Base-by-base conservation (phyloP, 352 stramenopile species). In the Globisporangium viniferum region DNA sequence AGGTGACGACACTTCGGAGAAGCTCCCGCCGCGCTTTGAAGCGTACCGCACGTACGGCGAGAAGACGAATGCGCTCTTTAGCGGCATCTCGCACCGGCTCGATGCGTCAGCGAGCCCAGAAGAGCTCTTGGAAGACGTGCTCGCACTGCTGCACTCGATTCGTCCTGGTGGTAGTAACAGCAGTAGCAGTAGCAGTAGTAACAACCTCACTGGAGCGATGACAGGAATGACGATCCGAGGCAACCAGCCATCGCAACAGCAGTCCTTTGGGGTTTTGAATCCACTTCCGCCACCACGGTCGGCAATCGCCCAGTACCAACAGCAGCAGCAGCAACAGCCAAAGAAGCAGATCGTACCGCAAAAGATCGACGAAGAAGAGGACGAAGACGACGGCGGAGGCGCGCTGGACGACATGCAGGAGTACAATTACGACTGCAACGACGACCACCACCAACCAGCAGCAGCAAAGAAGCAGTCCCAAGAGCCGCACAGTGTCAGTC, bases 11-110 rank as follows among this genome's bases (percentile, higher is more conserved):
- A 71, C 68, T 1, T 64, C 70, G 9, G 84, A 90, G 27, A 83
- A 80, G 36, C 71, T 94, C 5, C 71, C 74, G 3, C 78, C 86
- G 18, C 79, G 86, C 20, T 83, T 94, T 39, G 79, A 91, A 59
- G 86, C 86, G 0, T 94, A 92, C 56, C 72, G 70, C 2, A 75
- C 72, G 51, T 86, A 91, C 62, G 82, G 82, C 18, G 75, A 88
- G 20, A 67, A 75, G 12, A 92, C 78, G 14, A 90, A 89, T 55
- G 68, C 70, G 1, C 54, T 84, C 7, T 90, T 86, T 53, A 44
- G 59, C 29, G 64, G 39, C n/a, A 67, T 88, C 9, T 72, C 78
- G 33, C 78, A 89, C 62, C 71, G 67, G 55, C 51, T 93, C 27
- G 73, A 89, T 27, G 82, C 81, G 14, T 70, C 70, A 10, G 76